phyloP scores from a whole-genome alignment of 1,284 basidiomycete genomes.

The Phylloboletellus chloephorus region DNA sequence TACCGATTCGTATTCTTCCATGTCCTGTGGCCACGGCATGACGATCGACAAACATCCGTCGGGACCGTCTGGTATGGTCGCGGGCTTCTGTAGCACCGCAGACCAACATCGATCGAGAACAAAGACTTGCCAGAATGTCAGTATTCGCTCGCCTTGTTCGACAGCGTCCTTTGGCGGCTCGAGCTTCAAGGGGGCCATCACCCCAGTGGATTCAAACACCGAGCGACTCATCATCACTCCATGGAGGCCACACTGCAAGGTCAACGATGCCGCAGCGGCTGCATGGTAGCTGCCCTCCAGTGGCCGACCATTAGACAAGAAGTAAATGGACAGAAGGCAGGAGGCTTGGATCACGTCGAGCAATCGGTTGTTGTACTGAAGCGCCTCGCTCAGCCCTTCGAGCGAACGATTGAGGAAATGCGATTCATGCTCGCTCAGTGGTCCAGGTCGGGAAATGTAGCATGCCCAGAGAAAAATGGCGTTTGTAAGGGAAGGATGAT shows the following conservation, averaged over 20 bases:
- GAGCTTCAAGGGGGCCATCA: constrained; percentile 42
- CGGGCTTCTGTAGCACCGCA: constrained; percentile 52
- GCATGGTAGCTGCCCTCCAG: constrained; percentile 70
- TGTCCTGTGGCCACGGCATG: constrained; percentile 61
- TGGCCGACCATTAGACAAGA: constrained; percentile 64
- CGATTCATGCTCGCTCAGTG: constrained; percentile 61
- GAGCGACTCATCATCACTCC: constrained; percentile 37
- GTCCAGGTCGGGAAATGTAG: constrained; percentile 65
- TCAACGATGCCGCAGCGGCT: constrained; percentile 60
- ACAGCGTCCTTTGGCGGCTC: constrained; percentile 52
- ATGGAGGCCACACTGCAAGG: constrained; percentile 63
- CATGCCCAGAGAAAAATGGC: constrained; percentile 77
- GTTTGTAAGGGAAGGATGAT: constrained; percentile 69
- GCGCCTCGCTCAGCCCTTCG: constrained; percentile 53
- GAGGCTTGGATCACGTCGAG: constrained; percentile 70
- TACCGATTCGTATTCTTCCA: constrained; percentile 56
- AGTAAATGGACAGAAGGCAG: constrained; percentile 67
- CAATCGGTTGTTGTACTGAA: constrained; percentile 47
- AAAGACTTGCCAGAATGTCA: constrained; percentile 69
- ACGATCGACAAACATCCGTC: constrained; percentile 46
- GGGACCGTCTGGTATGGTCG: constrained; percentile 47
- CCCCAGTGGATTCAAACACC: constrained; percentile 32
- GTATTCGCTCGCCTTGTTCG: constrained; percentile 57
- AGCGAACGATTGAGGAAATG: constrained; percentile 59
- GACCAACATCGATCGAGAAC: constrained; percentile 66